Percentiles rank a stretch among this genome's conserved stretches.
These are phyloP conservation scores for Pecoramyces ruminantium DNA, from an alignment of 192 early-diverging fungal species.

Conservation along the genomic window DNA sequence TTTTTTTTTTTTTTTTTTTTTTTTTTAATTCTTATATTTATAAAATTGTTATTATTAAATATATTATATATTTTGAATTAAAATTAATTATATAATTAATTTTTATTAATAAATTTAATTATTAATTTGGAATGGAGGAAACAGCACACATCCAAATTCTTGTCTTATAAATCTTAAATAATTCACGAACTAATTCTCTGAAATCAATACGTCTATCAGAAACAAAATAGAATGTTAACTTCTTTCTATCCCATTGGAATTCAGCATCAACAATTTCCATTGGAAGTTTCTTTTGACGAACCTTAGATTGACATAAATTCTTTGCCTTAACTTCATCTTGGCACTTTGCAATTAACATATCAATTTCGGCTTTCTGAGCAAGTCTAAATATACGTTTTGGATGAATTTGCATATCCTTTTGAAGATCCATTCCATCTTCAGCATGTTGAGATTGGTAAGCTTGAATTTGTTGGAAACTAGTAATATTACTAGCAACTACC, in stretches of 20 bases:
- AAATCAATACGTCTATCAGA: slow-evolving; percentile 91
- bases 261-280: slow-evolving; percentile 97
- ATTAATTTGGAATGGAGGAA: background rate
- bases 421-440: background rate
- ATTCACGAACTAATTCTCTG: slow-evolving; percentile 81
- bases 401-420: slow-evolving; percentile 54
- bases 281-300: slow-evolving; percentile 71
- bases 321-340: slow-evolving; percentile 83
- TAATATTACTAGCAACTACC: slow-evolving; percentile 54
- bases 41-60: too few relatives aligned
- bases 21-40: too few relatives aligned
- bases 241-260: slow-evolving; percentile 95
- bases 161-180: slow-evolving; percentile 96
- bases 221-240: slow-evolving; percentile 91
- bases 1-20: too few relatives aligned
- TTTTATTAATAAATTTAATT: too few relatives aligned
- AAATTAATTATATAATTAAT: too few relatives aligned
- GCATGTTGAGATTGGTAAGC: slow-evolving; percentile 13
- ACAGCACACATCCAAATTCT: slow-evolving; percentile 52
- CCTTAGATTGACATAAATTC: slow-evolving; percentile 73
- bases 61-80: too few relatives aligned
- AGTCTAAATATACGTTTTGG: slow-evolving; percentile 79
- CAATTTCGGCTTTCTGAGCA: slow-evolving; percentile 64
- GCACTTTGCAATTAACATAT: slow-evolving; percentile 58
- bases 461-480: slow-evolving; percentile 21